These are phyloP conservation scores for Yarrowia deformans DNA, from an alignment of 805 yeast species.

Conservation along the genomic window DNA sequence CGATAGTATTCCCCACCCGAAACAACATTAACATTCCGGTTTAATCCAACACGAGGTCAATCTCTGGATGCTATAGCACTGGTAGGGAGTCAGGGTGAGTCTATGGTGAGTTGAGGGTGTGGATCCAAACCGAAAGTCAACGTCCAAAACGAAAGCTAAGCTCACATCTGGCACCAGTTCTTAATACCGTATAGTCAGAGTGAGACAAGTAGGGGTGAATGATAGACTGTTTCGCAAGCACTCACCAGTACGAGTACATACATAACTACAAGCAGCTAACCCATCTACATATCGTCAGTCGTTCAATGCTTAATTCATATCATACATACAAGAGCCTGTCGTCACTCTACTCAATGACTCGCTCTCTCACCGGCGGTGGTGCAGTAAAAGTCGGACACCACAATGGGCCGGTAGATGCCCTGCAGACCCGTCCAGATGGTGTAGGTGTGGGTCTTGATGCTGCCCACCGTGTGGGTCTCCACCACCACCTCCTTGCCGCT, in stretches of 20 bases:
- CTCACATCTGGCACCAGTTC: no score
- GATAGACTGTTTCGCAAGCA: no score
- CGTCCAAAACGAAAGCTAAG: no score
- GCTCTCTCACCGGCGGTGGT: conserved; percentile 40
- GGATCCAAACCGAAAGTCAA: no score
- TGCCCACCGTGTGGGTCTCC: conserved; percentile 61
- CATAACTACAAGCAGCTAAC: no score
- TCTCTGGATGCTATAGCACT: background rate
- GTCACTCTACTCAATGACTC: conserved; percentile 6
- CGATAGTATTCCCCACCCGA: no score
- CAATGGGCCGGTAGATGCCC: conserved; percentile 93
- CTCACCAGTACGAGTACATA: background rate
- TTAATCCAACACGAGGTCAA: conserved; percentile 8
- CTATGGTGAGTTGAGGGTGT: no score
- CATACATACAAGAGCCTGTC: conserved; percentile 9
- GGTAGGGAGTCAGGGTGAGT: no score
- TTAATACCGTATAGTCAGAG: no score
- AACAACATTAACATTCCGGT: conserved; percentile 7
- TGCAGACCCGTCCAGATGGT: conserved; percentile 80
- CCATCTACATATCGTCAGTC: background rate
- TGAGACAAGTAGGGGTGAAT: no score
- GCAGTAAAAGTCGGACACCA: conserved; percentile 87
- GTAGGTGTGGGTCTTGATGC: conserved; percentile 73
- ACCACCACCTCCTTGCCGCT: conserved; percentile 57
- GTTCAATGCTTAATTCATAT: conserved; percentile 22